A percentile compares a stretch with the other conserved stretches of the same genome.
phyloP scores from a whole-genome alignment of 164 flowering plant genomes.

The Cinnamomum micranthum region DNA sequence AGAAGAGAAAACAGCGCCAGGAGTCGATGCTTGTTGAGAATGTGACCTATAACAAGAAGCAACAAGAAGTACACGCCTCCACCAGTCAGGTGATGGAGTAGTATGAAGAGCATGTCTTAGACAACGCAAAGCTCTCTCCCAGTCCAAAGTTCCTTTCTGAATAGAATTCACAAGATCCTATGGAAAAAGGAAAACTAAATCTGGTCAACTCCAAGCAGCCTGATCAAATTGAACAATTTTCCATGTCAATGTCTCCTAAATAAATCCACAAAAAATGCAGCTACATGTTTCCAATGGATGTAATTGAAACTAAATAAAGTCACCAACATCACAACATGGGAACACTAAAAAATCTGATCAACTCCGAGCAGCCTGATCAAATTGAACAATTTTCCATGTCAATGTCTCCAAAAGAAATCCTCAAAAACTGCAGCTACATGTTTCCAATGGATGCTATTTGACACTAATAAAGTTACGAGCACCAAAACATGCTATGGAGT shows the following conservation, averaged over 20 bases:
- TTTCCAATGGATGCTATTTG: neutral
- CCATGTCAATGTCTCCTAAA: neutral
- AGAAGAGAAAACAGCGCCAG: slow-evolving; percentile 92
- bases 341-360: neutral
- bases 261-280: neutral
- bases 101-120: slow-evolving; percentile 89
- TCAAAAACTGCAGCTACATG: neutral
- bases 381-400: neutral
- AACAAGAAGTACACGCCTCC: slow-evolving; percentile 91
- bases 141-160: slow-evolving; percentile 85
- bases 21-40: slow-evolving; percentile 47
- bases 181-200: slow-evolving; percentile 7
- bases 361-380: neutral
- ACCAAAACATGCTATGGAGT: neutral
- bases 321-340: neutral
- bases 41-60: slow-evolving; percentile 73
- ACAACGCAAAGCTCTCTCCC: slow-evolving; percentile 99
- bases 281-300: neutral
- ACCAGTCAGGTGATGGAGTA: slow-evolving; percentile 99
- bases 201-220: slow-evolving; percentile 1
- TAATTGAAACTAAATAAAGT: neutral
- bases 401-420: neutral
- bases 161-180: slow-evolving; percentile 85
- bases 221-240: neutral
- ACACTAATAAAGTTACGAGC: neutral